Evolutionary conservation across 805 yeast species (phyloP), one percentile per base, ranked within the genome.

Genomic region (Ogataea siamensis): DNA sequence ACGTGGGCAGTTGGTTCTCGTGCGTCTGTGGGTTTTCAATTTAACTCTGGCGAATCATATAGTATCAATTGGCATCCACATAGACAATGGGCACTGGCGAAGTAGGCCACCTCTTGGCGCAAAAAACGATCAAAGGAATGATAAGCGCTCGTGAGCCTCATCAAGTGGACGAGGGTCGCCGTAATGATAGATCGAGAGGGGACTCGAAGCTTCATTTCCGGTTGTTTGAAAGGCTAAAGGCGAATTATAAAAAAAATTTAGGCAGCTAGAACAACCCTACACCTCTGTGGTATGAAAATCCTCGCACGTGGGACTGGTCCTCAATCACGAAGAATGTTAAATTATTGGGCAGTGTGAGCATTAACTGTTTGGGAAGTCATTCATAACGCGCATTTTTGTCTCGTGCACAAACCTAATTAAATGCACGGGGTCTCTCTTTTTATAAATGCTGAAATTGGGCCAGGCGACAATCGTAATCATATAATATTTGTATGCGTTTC

Each of bases 71-170:
- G 43, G 30, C 49, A 46, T n/a, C 53, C 49, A 8, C 53, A 43
- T 14, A 52, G 42, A 28, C 58, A 52, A 29, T 46, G 43, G n/a
- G 28, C 25, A 8, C 26, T 28, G 23, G 42, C 33, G 26, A 54
- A 31, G 11, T 39, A 30, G 3, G 40, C 45, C 5, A 51, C 28
- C 26, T 52, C 57, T 12, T 36, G 37, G 1, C 33, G 12, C 14
- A 54, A 12, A 28, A 47, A 47, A 8, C 28, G 30, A 22, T 35
- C 31, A 34, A 51, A 54, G 19, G 46, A 43, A 24, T 47, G 43
- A 38, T 54, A 54, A 2, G 57, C 55, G 21, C 46, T 43, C 5
- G 50, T 40, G 14, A 52, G 39, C 20, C 58, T 37, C 55, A 54
- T 52, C 25, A 47, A n/a, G 24, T 54, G 48, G 12, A 54, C 34